phyloP scores from a whole-genome alignment of 345 rosid genomes.

The Melastoma malabathricum region DNA sequence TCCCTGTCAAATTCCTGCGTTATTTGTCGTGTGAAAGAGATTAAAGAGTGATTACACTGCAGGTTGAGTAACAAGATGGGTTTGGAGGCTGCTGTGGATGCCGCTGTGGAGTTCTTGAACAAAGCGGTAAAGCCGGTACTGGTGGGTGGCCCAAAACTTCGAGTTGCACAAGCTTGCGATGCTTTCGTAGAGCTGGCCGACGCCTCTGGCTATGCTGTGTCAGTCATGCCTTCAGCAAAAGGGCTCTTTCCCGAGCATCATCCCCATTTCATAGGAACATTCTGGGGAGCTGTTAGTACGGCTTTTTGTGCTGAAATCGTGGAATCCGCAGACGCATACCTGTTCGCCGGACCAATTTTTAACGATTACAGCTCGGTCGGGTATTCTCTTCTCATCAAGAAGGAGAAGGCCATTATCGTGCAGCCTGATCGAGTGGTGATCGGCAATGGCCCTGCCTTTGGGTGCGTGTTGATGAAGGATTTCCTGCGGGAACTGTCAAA shows the following conservation, averaged over 20 bases:
- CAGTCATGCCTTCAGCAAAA: conserved; percentile 70
- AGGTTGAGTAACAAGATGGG: conserved; percentile 54
- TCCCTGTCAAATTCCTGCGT: no score
- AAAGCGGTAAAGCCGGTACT: conserved; percentile 68
- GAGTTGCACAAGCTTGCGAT: conserved; percentile 39
- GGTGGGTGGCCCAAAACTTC: conserved; percentile 62
- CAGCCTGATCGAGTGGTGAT: conserved; percentile 60
- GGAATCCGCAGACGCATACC: conserved; percentile 73
- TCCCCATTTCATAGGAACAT: conserved; percentile 65
- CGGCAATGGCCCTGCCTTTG: conserved; percentile 63
- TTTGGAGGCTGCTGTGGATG: conserved; percentile 59
- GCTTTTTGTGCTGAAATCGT: conserved; percentile 73
- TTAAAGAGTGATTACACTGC: background rate
- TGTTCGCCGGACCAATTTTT: conserved; percentile 76
- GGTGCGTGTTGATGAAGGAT: conserved; percentile 70
- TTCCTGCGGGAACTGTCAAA: conserved; percentile 47
- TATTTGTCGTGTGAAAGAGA: no score
- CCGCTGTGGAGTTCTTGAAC: conserved; percentile 61
- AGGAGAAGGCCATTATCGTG: conserved; percentile 66
- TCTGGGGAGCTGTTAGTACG: conserved; percentile 76
- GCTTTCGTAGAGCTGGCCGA: conserved; percentile 57
- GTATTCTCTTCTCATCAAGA: conserved; percentile 70
- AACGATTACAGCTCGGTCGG: conserved; percentile 78
- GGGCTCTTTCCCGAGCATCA: conserved; percentile 67
- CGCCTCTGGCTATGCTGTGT: conserved; percentile 44